Evolutionary conservation across 2,329 filamentous ascomycete species (phyloP).

Genomic region (Colletotrichum lupini): DNA sequence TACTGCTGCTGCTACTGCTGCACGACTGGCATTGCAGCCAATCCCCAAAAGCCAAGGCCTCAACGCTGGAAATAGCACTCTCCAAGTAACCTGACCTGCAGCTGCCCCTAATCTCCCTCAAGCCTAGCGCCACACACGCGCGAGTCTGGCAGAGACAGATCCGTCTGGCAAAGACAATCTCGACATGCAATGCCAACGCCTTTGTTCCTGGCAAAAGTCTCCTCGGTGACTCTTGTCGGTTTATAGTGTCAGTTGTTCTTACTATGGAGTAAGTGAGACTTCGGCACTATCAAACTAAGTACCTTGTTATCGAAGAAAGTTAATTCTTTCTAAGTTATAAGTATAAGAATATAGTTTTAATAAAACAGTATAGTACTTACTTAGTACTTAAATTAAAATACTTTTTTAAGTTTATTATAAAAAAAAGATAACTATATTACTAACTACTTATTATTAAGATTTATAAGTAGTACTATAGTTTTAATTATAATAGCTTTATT

Average conservation of each 20-base stretch:
- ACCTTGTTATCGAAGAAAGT: too few species aligned
- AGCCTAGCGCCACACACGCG: background rate
- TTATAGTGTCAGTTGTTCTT: background rate
- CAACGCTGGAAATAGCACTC: constrained; percentile 16
- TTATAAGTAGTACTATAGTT: too few species aligned
- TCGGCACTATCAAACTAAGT: background rate
- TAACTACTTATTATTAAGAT: too few species aligned
- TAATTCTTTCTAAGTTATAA: too few species aligned
- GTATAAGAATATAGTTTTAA: too few species aligned
- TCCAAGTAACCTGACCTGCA: constrained; percentile 17
- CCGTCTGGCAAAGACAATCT: background rate
- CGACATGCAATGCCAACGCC: background rate
- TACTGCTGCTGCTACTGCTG: background rate
- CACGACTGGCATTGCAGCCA: background rate
- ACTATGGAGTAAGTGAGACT: background rate
- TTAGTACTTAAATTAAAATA: too few species aligned
- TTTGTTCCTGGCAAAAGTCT: background rate
- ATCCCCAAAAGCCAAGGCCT: background rate
- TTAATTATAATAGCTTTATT: too few species aligned
- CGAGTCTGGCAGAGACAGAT: background rate
- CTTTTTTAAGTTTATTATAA: too few species aligned
- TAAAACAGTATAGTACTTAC: too few species aligned
- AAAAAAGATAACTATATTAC: too few species aligned
- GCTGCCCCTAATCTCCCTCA: constrained; percentile 10
- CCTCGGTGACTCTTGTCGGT: background rate